A percentile compares a stretch with the other conserved stretches of the same genome.
Evolutionary conservation across 2,329 filamentous ascomycete species (phyloP).

Genomic region (Gyromitra esculenta): DNA sequence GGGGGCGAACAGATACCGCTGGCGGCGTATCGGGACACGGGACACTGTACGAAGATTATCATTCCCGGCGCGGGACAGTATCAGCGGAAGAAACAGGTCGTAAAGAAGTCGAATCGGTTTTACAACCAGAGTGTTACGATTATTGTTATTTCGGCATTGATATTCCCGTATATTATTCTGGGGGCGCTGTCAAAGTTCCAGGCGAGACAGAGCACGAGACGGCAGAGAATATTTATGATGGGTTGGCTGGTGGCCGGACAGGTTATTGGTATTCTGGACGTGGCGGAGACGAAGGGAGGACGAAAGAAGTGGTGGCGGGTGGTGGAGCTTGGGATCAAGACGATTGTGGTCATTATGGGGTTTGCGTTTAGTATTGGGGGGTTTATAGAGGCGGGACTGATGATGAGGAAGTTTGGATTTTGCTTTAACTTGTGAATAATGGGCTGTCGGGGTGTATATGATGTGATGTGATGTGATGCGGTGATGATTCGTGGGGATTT

Average conservation of each 20-base stretch:
- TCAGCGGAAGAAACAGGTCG: slow-evolving; percentile 35
- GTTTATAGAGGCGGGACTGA: slow-evolving; percentile 50
- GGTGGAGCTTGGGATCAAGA: slow-evolving; percentile 35
- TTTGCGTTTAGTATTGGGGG: slow-evolving; percentile 54
- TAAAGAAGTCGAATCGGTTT: slow-evolving; percentile 41
- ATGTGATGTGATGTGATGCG: slow-evolving; percentile 3
- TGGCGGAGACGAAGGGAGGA: slow-evolving; percentile 44
- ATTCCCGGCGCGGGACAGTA: slow-evolving; percentile 49
- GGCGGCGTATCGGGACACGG: slow-evolving; percentile 2
- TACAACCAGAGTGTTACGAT: slow-evolving; percentile 38
- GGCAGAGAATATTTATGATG: slow-evolving; percentile 54
- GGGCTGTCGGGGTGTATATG: neutral
- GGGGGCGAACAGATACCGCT: slow-evolving; percentile 19
- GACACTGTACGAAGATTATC: slow-evolving; percentile 40
- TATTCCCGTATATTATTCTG: slow-evolving; percentile 52
- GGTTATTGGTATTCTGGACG: slow-evolving; percentile 50
- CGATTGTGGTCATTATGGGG: slow-evolving; percentile 38
- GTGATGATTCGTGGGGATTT: neutral
- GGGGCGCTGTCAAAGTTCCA: slow-evolving; percentile 43
- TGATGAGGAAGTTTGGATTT: slow-evolving; percentile 53
- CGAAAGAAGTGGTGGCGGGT: slow-evolving; percentile 50
- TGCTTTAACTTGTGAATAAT: slow-evolving; percentile 39
- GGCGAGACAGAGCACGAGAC: slow-evolving; percentile 16
- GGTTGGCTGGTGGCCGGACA: slow-evolving; percentile 53
- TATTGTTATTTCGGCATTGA: slow-evolving; percentile 45